Percentiles rank a stretch among this genome's conserved stretches.
phyloP scores from a whole-genome alignment of 345 rosid genomes.

The Cardamine resedifolia region DNA sequence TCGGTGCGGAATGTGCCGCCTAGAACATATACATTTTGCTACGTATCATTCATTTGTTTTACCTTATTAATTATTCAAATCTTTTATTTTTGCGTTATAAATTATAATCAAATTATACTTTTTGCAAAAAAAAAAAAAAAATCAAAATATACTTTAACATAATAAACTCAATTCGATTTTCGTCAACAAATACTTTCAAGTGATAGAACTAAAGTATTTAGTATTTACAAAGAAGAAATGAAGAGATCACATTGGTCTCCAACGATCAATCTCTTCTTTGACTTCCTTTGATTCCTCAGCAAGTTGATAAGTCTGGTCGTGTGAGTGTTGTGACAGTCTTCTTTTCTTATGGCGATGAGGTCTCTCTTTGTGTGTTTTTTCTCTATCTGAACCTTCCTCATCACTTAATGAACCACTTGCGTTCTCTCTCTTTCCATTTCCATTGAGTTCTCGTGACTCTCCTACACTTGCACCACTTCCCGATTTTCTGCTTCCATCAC shows the following conservation, averaged over 20 bases:
- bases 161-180: not conserved
- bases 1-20: not conserved
- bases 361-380: slow-evolving; percentile 36
- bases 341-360: slow-evolving; percentile 33
- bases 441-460: not conserved
- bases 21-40: not conserved
- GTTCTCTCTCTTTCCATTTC: not conserved
- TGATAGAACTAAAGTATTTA: not conserved
- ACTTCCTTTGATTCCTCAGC: slow-evolving; percentile 13
- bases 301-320: not conserved
- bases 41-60: not conserved
- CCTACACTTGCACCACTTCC: slow-evolving; percentile 5
- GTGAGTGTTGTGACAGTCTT: slow-evolving; percentile 21
- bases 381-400: slow-evolving; percentile 24
- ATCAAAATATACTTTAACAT: not conserved
- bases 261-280: slow-evolving; percentile 30
- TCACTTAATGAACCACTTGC: slow-evolving; percentile 29
- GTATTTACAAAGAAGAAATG: not conserved
- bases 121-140: not conserved
- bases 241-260: slow-evolving; percentile 37
- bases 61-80: no score
- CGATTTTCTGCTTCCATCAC: slow-evolving; percentile 22
- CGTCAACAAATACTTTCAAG: not conserved
- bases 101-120: not conserved
- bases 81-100: no score